Base-by-base conservation (phyloP, 345 rosid genomes). In the Brassica nigra region DNA sequence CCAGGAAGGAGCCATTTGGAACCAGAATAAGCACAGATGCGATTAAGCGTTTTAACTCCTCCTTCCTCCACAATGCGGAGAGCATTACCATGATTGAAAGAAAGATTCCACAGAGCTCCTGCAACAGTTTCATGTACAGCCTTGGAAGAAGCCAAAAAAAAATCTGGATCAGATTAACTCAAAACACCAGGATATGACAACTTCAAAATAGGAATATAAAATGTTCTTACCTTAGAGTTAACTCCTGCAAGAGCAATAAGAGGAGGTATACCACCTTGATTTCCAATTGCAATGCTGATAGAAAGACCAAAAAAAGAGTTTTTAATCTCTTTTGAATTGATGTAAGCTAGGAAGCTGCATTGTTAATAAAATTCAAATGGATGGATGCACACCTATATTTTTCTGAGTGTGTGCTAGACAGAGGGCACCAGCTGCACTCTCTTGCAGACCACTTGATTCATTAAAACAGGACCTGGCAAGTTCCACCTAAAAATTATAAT, bases 341-440 rank as follows among this genome's bases (percentile, higher is more conserved):
- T n/a, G n/a, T n/a, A n/a, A n/a, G n/a, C n/a, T n/a, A n/a, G n/a
- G n/a, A n/a, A n/a, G n/a, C n/a, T n/a, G n/a, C n/a, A n/a, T n/a
- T n/a, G n/a, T n/a, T n/a, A n/a, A n/a, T n/a, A n/a, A n/a, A n/a
- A n/a, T n/a, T n/a, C n/a, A n/a, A n/a, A n/a, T n/a, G n/a, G n/a
- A n/a, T n/a, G n/a, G n/a, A n/a, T n/a, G n/a, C n/a, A n/a, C n/a
- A n/a, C n/a, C n/a, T n/a, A n/a, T n/a, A n/a, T n/a, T n/a, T n/a
- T n/a, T n/a, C n/a, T n/a, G 27, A 23, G n/a, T n/a, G 27, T 0
- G 27, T 1, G 27, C 27, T 79, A 94, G 83, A 73, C 95, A 92
- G 10, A 94, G 91, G 77, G 97, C 98, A 82, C 98, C 98, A 20
- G 98, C 98, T 34, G 90, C 98, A 84, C 97, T 87, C 87, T 90